phyloP scores from a whole-genome alignment of 441 rosid species.

The Adansonia rubrostipa region DNA sequence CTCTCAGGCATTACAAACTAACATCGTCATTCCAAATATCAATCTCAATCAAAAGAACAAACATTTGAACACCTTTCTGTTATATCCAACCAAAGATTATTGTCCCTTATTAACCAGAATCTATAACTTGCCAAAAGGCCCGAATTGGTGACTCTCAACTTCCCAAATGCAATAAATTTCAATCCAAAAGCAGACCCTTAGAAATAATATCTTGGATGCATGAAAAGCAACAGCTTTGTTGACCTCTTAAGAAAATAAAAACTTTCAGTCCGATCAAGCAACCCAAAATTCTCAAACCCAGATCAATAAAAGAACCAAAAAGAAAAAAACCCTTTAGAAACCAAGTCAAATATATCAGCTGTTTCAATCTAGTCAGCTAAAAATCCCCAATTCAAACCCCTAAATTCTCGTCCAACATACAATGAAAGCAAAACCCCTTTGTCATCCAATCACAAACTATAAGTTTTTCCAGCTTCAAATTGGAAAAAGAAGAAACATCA shows the following conservation, averaged over 20 bases:
- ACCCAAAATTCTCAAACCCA: not conserved
- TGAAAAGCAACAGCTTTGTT: not conserved
- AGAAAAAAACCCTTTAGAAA: not conserved
- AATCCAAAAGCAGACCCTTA: not conserved
- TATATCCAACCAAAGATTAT: not conserved
- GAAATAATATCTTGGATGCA: not conserved
- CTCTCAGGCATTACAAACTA: not conserved
- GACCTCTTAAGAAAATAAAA: not conserved
- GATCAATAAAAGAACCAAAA: not conserved
- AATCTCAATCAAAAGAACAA: conserved; percentile 8
- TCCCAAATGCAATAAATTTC: conserved; percentile 10
- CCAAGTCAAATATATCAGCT: conserved; percentile 1
- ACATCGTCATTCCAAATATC: not conserved
- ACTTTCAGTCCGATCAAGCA: not conserved
- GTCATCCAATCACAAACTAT: conserved; percentile 22
- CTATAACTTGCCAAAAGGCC: not conserved
- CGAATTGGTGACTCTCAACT: not conserved
- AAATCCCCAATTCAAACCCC: conserved; percentile 34
- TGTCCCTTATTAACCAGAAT: conserved; percentile 7
- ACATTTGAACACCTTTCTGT: conserved; percentile 17
- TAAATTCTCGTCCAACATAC: conserved; percentile 29
- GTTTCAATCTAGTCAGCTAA: conserved; percentile 21
- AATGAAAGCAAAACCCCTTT: conserved; percentile 35
- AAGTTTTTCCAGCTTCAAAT: conserved; percentile 15
- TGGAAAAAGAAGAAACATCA: not conserved